Evolutionary conservation across 495 filamentous ascomycete species (phyloP).

Genomic region (Trichoderma parareesei): DNA sequence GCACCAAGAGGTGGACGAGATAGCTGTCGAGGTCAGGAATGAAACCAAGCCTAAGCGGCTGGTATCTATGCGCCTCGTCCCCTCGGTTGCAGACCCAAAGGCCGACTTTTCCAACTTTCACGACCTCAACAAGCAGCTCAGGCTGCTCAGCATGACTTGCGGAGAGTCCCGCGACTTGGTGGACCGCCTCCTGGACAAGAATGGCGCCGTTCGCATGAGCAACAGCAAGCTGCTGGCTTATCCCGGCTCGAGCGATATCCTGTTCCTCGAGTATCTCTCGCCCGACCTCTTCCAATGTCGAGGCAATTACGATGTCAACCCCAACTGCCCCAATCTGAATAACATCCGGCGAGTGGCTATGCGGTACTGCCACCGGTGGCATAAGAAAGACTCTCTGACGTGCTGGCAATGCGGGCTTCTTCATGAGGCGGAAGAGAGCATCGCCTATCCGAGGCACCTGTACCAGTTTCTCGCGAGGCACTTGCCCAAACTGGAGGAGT

Average conservation of each 20-base stretch:
- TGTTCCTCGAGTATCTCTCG: slow-evolving; percentile 25
- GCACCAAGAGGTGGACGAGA: slow-evolving; percentile 9
- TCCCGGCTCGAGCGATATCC: slow-evolving; percentile 18
- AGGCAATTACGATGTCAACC: slow-evolving; percentile 18
- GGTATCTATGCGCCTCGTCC: slow-evolving; percentile 18
- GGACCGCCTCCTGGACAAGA: slow-evolving; percentile 15
- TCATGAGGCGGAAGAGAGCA: slow-evolving; percentile 11
- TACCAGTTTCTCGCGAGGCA: slow-evolving; percentile 27
- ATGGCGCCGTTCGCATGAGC: slow-evolving; percentile 20
- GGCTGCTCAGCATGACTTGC: slow-evolving; percentile 17
- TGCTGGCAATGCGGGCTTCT: slow-evolving; percentile 22
- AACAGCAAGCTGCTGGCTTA: slow-evolving; percentile 20
- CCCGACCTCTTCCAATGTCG: slow-evolving; percentile 13
- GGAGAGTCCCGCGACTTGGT: slow-evolving; percentile 18
- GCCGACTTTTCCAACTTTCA: slow-evolving; percentile 15
- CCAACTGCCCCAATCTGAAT: slow-evolving; percentile 18
- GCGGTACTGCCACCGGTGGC: slow-evolving; percentile 25
- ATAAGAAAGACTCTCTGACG: slow-evolving; percentile 16
- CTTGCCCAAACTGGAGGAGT: slow-evolving; percentile 22
- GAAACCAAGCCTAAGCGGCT: slow-evolving; percentile 7
- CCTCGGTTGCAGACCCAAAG: slow-evolving; percentile 18
- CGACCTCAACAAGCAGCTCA: slow-evolving; percentile 21
- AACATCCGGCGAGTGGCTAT: slow-evolving; percentile 23
- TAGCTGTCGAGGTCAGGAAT: slow-evolving; percentile 9
- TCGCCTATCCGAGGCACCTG: slow-evolving; percentile 19